Base-by-base conservation (phyloP, 441 rosid genomes). In the Erysimum cheiri region DNA sequence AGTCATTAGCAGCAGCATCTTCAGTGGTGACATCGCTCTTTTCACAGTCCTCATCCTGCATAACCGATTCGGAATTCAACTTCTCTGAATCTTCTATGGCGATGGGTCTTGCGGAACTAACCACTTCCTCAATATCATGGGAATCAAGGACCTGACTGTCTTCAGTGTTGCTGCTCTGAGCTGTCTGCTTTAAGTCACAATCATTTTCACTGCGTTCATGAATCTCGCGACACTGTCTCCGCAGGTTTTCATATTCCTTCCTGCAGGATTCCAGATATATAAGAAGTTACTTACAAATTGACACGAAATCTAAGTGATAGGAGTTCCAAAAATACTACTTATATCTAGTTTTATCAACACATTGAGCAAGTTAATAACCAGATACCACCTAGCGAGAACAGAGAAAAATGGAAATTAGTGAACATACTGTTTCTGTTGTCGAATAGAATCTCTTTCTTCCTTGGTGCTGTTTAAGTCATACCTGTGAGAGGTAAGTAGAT, bases 381-480 rank as follows among this genome's bases (percentile, higher is more conserved):
- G 32, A 29, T 41, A 67, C 29, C 71, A 33, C 41, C 65, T 49
- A 66, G 61, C n/a, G 14, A 40, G 47, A 61, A 22, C 52, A 37
- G 74, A 73, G 5, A 29, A 43, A 19, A 6, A 61, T 37, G 33
- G 31, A 40, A 35, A 55, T 35, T 29, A 70, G 58, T 2, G 13
- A 13, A 71, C 60, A 32, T 81, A 90, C 96, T 88, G 84, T 59
- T 87, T 92, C 80, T 80, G 85, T 55, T 78, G 81, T 71, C 69
- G 77, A 58, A 80, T 54, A 29, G 79, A 62, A 11, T 82, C 86
- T 76, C 98, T 81, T 80, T 85, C 96, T 78, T 80, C 92, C 71
- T 78, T 70, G 40, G 91, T 85, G 76, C 91, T 87, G 78, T 81
- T 84, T 79, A 90, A 50, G 62, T 85, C 88, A 73, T 80, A 88